Evolutionary conservation across 345 rosid species (phyloP), one percentile per base, ranked within the genome.

Genomic region (Dimocarpus longan): DNA sequence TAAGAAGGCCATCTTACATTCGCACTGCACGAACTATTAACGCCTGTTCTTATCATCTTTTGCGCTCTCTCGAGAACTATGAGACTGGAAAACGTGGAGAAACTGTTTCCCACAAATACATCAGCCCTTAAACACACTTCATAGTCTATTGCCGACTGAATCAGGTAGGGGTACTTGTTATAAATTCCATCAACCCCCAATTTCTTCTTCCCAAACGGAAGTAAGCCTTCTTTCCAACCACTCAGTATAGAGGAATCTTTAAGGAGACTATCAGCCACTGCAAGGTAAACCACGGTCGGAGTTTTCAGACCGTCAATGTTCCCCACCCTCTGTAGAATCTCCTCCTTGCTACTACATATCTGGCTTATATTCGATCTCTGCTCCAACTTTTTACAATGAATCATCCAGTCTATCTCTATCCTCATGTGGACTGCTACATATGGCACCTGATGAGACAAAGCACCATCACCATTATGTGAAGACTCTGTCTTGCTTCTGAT

Each of bases 391-490:
- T 92, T 96, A 76, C 99, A 96, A 70, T 96, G 99, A 69, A 96
- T 94, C 98, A 93, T 91, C 99, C 99, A 96, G 72, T 96, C 99
- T 75, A 90, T 91, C 88, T 96, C 98, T 73, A 96, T 87, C 82
- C 99, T 93, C 99, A 96, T 91, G 81, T 96, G 98, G 78, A 96
- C 97, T 0, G 99, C 98, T 11, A 94, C 81, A 50, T 89, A 94
- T 63, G 94, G 90, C 28, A 80, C 52, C 0, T 73, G 70, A 13
- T 64, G 37, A 44, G 0, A 11, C 0, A 12, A 52, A 43, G 74
- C 73, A 44, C 52, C 76, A 62, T 3, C 50, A 56, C 6, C 68
- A 22, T 60, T 74, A 52, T 60, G 71, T 9, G 24, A 48, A 28
- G 81, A 59, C 64, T 76, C 84, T 8, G 76, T 57, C 21, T 80